Evolutionary conservation across 1,284 basidiomycete species (phyloP).

Genomic region (Ustilago trichophora): DNA sequence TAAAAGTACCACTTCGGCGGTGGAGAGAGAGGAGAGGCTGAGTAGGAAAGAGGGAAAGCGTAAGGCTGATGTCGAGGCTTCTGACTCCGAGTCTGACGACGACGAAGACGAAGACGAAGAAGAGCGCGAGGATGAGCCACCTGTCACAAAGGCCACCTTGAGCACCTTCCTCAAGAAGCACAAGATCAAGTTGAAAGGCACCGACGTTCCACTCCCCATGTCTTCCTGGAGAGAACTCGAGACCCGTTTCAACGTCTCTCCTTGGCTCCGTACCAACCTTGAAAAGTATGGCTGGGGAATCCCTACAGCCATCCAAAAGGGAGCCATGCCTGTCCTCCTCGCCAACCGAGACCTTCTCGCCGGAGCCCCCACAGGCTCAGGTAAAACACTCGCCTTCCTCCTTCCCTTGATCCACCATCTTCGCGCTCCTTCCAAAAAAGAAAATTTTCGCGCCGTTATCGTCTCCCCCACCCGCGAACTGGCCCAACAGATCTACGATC

Average conservation of each 20-base stretch:
- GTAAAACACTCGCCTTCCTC: slow-evolving; percentile 63
- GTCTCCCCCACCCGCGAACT: slow-evolving; percentile 63
- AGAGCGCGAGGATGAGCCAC: slow-evolving; percentile 10
- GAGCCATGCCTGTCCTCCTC: slow-evolving; percentile 66
- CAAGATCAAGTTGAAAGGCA: slow-evolving; percentile 66
- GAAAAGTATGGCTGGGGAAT: slow-evolving; percentile 49
- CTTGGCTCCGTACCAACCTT: slow-evolving; percentile 52
- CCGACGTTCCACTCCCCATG: slow-evolving; percentile 67
- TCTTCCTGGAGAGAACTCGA: slow-evolving; percentile 62
- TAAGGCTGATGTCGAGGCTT: slow-evolving; percentile 7
- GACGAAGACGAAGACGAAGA: slow-evolving; percentile 6
- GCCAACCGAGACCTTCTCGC: slow-evolving; percentile 59
- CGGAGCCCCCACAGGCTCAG: slow-evolving; percentile 62
- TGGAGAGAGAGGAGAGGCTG: slow-evolving; percentile 15
- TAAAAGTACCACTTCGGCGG: slow-evolving; percentile 68
- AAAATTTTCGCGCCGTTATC: slow-evolving; percentile 58
- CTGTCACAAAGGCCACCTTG: slow-evolving; percentile 53
- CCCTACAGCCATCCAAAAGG: slow-evolving; percentile 67
- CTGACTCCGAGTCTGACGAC: slow-evolving; percentile 13
- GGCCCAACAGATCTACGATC: slow-evolving; percentile 64
- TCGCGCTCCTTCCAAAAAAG: slow-evolving; percentile 30
- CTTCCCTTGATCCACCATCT: slow-evolving; percentile 60
- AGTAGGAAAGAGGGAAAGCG: slow-evolving; percentile 23
- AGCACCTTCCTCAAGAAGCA: slow-evolving; percentile 53
- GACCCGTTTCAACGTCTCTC: slow-evolving; percentile 37